Conservation (phyloP, 1,139 yeast species). For the Pichia sp. region DNA sequence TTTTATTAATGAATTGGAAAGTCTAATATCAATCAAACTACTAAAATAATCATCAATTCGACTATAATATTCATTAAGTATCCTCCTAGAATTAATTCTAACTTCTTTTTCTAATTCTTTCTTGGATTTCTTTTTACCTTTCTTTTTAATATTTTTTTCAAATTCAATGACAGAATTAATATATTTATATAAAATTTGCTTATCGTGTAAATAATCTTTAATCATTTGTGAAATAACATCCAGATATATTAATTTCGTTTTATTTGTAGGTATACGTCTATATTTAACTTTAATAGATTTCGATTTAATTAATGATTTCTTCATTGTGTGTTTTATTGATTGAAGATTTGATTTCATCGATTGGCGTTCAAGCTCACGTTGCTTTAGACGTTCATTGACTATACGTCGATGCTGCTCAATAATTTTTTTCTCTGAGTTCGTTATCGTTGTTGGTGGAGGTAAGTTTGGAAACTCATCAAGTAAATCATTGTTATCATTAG, state of each 20-base stretch:
- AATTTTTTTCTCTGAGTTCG: constrained; percentile 8
- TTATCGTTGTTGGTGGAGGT: not conserved
- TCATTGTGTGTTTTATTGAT: not conserved
- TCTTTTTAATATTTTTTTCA: not conserved
- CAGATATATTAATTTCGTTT: constrained; percentile 26
- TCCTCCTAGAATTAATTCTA: constrained; percentile 3
- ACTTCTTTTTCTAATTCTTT: not conserved
- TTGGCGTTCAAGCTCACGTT: not conserved
- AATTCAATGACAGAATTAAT: constrained; percentile 1
- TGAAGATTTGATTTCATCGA: constrained; percentile 17
- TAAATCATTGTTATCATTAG: too few relatives aligned
- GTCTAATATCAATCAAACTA: constrained; percentile 29
- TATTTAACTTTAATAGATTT: constrained; percentile 24
- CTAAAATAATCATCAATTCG: constrained; percentile 25
- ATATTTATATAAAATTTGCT: constrained; percentile 9
- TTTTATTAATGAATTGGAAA: constrained; percentile 36
- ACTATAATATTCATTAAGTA: constrained; percentile 20
- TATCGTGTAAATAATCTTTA: constrained; percentile 23
- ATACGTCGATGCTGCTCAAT: constrained; percentile 9
- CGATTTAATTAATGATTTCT: constrained; percentile 15
- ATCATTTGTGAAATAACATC: constrained; percentile 32
- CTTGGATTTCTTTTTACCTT: constrained; percentile 2
- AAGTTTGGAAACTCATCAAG: not conserved
- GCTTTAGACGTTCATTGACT: constrained; percentile 3
- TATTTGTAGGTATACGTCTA: constrained; percentile 24